Conservation (phyloP, 2,329 filamentous ascomycete genomes). For the Paecilomyces variotii region DNA sequence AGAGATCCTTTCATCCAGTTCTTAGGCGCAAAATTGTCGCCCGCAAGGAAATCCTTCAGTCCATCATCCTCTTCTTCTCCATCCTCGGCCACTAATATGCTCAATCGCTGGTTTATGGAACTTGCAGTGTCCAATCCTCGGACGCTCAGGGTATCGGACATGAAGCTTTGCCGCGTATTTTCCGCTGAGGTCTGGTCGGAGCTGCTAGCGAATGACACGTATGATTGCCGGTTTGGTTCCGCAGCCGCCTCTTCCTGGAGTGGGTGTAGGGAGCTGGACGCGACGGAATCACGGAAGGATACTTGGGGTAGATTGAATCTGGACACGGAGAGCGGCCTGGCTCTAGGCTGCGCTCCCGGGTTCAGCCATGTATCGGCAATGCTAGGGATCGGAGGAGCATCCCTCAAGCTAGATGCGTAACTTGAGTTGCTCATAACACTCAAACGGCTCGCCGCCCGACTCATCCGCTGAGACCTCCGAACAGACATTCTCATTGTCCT, state of each 20-base stretch:
- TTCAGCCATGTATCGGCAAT: slow-evolving; percentile 90
- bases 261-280: slow-evolving; percentile 81
- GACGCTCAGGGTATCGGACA: slow-evolving; percentile 70
- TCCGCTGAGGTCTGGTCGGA: slow-evolving; percentile 64
- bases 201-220: slow-evolving; percentile 62
- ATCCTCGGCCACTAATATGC: slow-evolving; percentile 77
- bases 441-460: slow-evolving; percentile 83
- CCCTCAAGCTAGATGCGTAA: slow-evolving; percentile 82
- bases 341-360: slow-evolving; percentile 45
- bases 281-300: slow-evolving; percentile 75
- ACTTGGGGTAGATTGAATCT: slow-evolving; percentile 51
- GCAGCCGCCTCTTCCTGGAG: slow-evolving; percentile 82
- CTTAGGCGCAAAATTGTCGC: slow-evolving; percentile 90
- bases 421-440: slow-evolving; percentile 92
- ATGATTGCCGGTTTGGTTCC: slow-evolving; percentile 87
- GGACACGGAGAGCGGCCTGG: slow-evolving; percentile 54
- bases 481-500: slow-evolving; percentile 90
- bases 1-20: slow-evolving; percentile 99
- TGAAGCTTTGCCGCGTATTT: slow-evolving; percentile 70
- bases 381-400: slow-evolving; percentile 89
- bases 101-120: slow-evolving; percentile 74
- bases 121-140: slow-evolving; percentile 53
- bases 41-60: slow-evolving; percentile 78
- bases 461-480: slow-evolving; percentile 80
- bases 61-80: slow-evolving; percentile 88